Evolutionary conservation across 1,284 basidiomycete genomes (phyloP), one percentile per base, ranked within the genome.

Genomic region (Earliella scabrosa): DNA sequence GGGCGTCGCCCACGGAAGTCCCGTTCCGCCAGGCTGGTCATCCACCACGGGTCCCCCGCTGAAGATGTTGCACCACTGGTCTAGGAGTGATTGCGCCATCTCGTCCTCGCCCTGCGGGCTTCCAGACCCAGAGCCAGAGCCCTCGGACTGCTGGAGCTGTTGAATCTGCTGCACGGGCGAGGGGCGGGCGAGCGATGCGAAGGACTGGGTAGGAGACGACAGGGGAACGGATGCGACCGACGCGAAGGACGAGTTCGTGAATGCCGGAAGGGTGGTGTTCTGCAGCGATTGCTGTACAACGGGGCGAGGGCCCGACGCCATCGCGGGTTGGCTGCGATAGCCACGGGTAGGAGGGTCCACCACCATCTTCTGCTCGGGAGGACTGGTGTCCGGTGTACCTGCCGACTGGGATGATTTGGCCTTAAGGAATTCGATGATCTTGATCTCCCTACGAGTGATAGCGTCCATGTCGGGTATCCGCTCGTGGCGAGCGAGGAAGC

Each of bases 11-110:
- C 88, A 90, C 7, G 85, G 80, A 57, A 86, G 75, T 13, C 76
- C 77, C 38, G 80, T 68, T 59, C 72, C 71, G 14, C 75, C 79
- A 20, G 78, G 75, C 16, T 78, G 71, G 29, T 80, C 77, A 65
- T 89, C 88, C 14, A 84, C 65, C 2, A 80, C 77, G 7, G 83
- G 71, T 13, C 79, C 80, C 59, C 86, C 87, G 66, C 82, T 88
- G 61, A 91, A 82, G 18, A 86, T 83, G 58, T 87, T 87, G 67
- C 85, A 88, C 90, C 90, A 93, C 61, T 92, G 86, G 67, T 93
- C 90, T 46, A 93, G 75, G 53, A 93, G 69, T 16, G 82, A 81
- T 66, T 93, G 90, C 7, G 90, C 90, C 13, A 86, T 75, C 34
- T 91, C 89, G 23, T 92, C 90, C 31, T 91, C 90, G 34, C 77